Evolutionary conservation across 1,139 yeast genomes (phyloP), one percentile per base, ranked within the genome.

Genomic region (Lodderomyces oxycetoniae): DNA sequence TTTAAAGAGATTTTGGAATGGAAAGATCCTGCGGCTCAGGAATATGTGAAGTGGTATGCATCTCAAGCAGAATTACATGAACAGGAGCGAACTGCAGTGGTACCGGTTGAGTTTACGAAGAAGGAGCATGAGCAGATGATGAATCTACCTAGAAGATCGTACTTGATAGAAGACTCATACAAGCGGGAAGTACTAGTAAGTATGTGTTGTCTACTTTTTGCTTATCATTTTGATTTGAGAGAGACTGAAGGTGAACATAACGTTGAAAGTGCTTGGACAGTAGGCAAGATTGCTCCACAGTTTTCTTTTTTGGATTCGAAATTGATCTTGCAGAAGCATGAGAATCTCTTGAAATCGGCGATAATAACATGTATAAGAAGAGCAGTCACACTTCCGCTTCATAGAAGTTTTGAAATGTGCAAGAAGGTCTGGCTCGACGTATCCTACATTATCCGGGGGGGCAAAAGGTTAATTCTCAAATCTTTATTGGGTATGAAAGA

Each of bases 231-330:
- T 51, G 97, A 91, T 42, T 54, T 71, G 32, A 63, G 96, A 26
- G 84, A 83, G 35, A 82, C 78, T 19, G 74, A 70, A 49, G 95
- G 94, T 7, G 94, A 84, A 15, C 77, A 78, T 35, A 86, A 78
- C 14, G 78, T 83, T 6, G 98, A 91, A 57, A 83, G 95, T 41
- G 88, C 94, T 0, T 91, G 97, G 98, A 81, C 93, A 0, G 71
- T 91, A 10, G 97, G 97, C 2, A 87, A 82, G 48, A 53, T 91
- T 23, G 63, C 79, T 0, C 95, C 97, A 0, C 91, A 86, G 47
- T 59, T 89, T 26, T 55, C 89, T 5, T 77, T 71, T 44, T 61
- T 91, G 28, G 97, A 88, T 52, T 62, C 74, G 8, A 74, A 70
- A 44, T 55, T 73, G 21, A 67, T 65, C 19, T 14, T 28, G 12